phyloP scores from a whole-genome alignment of 805 yeast species.

The Kuraishia floccosa region DNA sequence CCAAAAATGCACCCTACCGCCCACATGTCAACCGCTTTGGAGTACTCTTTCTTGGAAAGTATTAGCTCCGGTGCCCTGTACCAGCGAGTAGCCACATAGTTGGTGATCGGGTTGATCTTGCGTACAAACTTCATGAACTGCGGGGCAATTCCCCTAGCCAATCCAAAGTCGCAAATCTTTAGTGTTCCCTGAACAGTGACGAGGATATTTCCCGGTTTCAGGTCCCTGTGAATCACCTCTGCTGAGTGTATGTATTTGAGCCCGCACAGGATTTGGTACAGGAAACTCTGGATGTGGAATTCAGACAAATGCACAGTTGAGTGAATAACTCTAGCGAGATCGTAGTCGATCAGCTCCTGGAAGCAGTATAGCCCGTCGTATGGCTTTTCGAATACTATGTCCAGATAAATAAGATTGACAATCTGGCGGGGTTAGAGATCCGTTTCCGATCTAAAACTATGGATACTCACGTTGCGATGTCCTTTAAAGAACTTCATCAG shows the following conservation, averaged over 20 bases:
- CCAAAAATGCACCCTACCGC: conserved; percentile 86
- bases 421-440: conserved; percentile 32
- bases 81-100: conserved; percentile 92
- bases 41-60: conserved; percentile 42
- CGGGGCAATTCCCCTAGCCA: conserved; percentile 63
- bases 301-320: conserved; percentile 73
- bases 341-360: conserved; percentile 78
- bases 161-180: conserved; percentile 89
- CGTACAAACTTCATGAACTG: conserved; percentile 17
- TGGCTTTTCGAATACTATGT: conserved; percentile 51
- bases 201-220: conserved; percentile 85
- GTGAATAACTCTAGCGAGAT: conserved; percentile 71
- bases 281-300: conserved; percentile 64
- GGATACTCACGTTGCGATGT: conserved; percentile 60
- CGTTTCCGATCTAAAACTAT: background rate
- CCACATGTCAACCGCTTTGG: conserved; percentile 69
- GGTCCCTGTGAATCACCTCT: conserved; percentile 87
- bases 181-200: conserved; percentile 63
- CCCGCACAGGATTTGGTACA: conserved; percentile 85
- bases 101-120: conserved; percentile 41
- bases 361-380: conserved; percentile 84
- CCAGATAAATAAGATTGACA: conserved; percentile 62
- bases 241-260: conserved; percentile 92
- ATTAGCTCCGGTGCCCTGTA: conserved; percentile 90
- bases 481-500: conserved; percentile 78